Conservation (phyloP, 2,329 filamentous ascomycete species). For the Albophoma yamanashiensis region DNA sequence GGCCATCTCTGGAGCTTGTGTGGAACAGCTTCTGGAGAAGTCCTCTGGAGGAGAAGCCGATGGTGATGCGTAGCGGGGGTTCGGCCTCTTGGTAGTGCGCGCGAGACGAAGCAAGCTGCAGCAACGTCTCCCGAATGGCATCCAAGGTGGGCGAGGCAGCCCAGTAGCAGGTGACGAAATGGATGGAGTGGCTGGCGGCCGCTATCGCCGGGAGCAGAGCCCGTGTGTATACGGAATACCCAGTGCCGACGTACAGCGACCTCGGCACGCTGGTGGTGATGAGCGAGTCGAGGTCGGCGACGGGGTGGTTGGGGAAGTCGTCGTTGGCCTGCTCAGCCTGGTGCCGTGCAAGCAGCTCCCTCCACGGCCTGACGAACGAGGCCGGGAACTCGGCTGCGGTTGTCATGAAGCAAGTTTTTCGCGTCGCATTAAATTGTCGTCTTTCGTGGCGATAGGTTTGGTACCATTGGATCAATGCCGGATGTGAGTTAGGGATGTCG, state of each 20-base stretch:
- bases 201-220: conserved; percentile 51
- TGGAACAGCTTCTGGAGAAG: conserved; percentile 67
- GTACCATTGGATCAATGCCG: not conserved
- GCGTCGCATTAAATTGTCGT: not conserved
- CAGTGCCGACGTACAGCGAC: conserved; percentile 45
- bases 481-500: too few species aligned
- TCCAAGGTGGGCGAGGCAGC: conserved; percentile 52
- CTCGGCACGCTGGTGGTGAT: conserved; percentile 35
- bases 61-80: conserved; percentile 45
- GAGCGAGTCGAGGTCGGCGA: conserved; percentile 31
- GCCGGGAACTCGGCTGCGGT: conserved; percentile 17
- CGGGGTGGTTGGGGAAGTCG: conserved; percentile 40
- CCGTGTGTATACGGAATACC: conserved; percentile 42
- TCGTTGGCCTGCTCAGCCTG: conserved; percentile 25
- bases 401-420: not conserved
- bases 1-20: conserved; percentile 50
- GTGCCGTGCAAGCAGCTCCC: conserved; percentile 18
- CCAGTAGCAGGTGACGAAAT: conserved; percentile 80
- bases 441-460: not conserved
- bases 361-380: conserved; percentile 28
- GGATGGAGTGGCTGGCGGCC: conserved; percentile 50
- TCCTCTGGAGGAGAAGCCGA: conserved; percentile 68
- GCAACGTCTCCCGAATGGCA: conserved; percentile 45
- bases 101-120: conserved; percentile 41
- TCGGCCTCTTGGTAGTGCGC: conserved; percentile 11